Evolutionary conservation across 225 moss, liverwort and hornwort species (phyloP), one percentile per base, ranked within the genome.

Genomic region (Polytrichum commune): DNA sequence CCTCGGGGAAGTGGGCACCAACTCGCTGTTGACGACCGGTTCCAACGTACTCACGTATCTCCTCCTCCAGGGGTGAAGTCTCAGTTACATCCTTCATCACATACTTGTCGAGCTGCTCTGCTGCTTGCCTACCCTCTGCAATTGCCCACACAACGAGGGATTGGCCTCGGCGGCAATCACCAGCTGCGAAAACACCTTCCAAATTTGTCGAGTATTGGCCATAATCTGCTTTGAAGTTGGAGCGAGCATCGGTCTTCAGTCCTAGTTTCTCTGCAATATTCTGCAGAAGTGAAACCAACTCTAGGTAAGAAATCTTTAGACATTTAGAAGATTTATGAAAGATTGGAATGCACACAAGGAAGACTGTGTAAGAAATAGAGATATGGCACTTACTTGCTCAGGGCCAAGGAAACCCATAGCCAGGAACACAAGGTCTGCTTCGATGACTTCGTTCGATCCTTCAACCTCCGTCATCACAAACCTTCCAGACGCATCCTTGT

Each of bases 91-190:
- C 74, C 61, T 72, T 76, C 88, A 86, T 88, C 10, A 90, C 23
- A 57, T 74, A 88, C 30, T 77, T 72, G 55, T 90, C 92, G 18
- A 86, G 73, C 78, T 84, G 84, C 22, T 77, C 77, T 63, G 88
- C 88, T 65, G 84, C 90, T 72, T 86, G 77, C 66, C 92, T 76
- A 29, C 90, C 92, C 62, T 86, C 86, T 2, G 86, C 86, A 65
- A 92, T 92, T 13, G 90, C 88, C 92, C 90, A 90, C 35, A 92
- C 92, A 5, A 92, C 90, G 32, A 90, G 78, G 32, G 90, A 90
- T 55, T 83, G 90, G 18, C 90, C 86, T 73, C 90, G 80, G 65
- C 92, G 76, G 66, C 90, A 92, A 33, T 86, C 92, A 62, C 88
- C 90, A 29, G 88, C 92, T n/a, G 86, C 92, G 24, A 92, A 92